Base-by-base conservation (phyloP, 2,329 filamentous ascomycete species). In the Aspergillus pseudoglaucus region DNA sequence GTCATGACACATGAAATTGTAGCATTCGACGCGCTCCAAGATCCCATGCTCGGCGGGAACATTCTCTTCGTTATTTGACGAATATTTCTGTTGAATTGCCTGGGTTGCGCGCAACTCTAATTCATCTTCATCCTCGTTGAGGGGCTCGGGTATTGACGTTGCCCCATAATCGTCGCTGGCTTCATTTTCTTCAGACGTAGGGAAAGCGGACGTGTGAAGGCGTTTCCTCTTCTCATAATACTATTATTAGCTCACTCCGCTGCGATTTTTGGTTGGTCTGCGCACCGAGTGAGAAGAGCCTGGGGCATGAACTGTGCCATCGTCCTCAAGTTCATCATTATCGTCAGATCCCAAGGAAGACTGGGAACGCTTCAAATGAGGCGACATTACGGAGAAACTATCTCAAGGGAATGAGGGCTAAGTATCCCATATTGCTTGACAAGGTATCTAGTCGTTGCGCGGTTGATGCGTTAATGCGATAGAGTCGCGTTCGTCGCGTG, bases 1-100 rank as follows among this genome's bases (percentile, higher is more conserved):
- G 40, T 83, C 76, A 65, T 98, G 93, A 61, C 91, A 97, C 93
- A 97, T 97, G 69, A 97, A 97, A 66, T 96, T 96, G 58, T 83
- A 80, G 65, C 90, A 94, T 33, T 83, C 86, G 47, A 97, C 86
- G 53, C 84, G 84, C 66, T 95, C 86, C 42, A 97, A 85, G 47
- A 97, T 91, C 1, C 89, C 90, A 57, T 87, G 85, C 35, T 94
- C 86, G 0, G 88, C 85, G 1, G 86, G 80, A 35, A 82, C 76
- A 58, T 95, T 96, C 18, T 87, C 78, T 10, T 81, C 79, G 46
- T 79, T 68, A 33, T 67, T 70, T 27, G 67, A 60, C 40, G 65
- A 66, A 59, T 74, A 75, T 53, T 71, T 76, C 47, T 75, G 61
- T 46, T 70, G 74, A 20, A 88, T 72, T 23, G 79, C 77, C 61